phyloP scores from a whole-genome alignment of 208 protist species.

The Trypanosoma cruzi region DNA sequence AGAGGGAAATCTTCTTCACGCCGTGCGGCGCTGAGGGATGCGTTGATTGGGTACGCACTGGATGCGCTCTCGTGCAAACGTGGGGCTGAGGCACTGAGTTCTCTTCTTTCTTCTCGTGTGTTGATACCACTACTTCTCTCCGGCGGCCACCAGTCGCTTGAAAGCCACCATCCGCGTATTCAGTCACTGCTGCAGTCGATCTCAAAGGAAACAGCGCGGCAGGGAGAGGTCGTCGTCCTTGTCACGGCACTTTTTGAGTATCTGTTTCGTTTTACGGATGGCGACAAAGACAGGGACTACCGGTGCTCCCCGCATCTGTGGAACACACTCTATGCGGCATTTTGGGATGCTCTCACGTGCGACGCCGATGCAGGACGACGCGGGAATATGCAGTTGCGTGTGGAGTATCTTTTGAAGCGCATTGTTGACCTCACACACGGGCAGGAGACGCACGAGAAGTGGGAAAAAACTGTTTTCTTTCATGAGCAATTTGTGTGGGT shows the following conservation, averaged over 20 bases:
- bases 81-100: constrained; percentile 29
- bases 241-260: constrained; percentile 87
- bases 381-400: constrained; percentile 77
- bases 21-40: neutral
- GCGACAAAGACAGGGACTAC: constrained; percentile 46
- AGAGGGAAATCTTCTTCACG: neutral
- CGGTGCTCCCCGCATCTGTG: constrained; percentile 71
- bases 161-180: constrained; percentile 24
- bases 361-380: constrained; percentile 50
- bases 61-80: constrained; percentile 11
- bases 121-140: constrained; percentile 68
- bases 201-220: constrained; percentile 14
- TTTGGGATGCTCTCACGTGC: constrained; percentile 50
- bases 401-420: constrained; percentile 84
- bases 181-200: constrained; percentile 26
- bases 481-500: constrained; percentile 55
- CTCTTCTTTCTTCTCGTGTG: constrained; percentile 68
- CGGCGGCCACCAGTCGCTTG: constrained; percentile 4
- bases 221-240: constrained; percentile 71
- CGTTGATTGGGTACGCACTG: constrained; percentile 21
- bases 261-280: constrained; percentile 49
- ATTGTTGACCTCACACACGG: constrained; percentile 64
- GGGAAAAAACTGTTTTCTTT: constrained; percentile 25
- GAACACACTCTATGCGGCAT: constrained; percentile 40
- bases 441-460: constrained; percentile 31